Conservation (phyloP, 306 rosid species). For the cucumber (Cucumis sativus) region Cucumber_9930_V3 NC_026660.2:13531501-13532000, state of each 20-base stretch:
- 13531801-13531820: slow-evolving; percentile 8
- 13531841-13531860: slow-evolving; percentile 5
- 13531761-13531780: slow-evolving; percentile 2
- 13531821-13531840: slow-evolving; percentile 16
- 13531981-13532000: slow-evolving; percentile 19
- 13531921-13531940: slow-evolving; percentile 15
- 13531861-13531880: background rate
- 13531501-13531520: slow-evolving; percentile 48
- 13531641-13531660: slow-evolving; percentile 18
- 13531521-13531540: slow-evolving; percentile 22
- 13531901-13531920: slow-evolving; percentile 15
- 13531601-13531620: slow-evolving; percentile 18
- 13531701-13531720: background rate
- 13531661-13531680: slow-evolving; percentile 11
- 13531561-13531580: slow-evolving; percentile 21
- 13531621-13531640: slow-evolving; percentile 12
- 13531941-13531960: slow-evolving; percentile 14
- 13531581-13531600: slow-evolving; percentile 17
- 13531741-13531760: slow-evolving; percentile 22
- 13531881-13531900: slow-evolving; percentile 9
- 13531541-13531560: slow-evolving; percentile 16
- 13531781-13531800: slow-evolving; percentile 16
- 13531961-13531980: slow-evolving; percentile 13
- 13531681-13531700: slow-evolving; percentile 15
- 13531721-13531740: slow-evolving; percentile 14